phyloP scores from a whole-genome alignment of 768 basidiomycete genomes.

The Pulveroboletus sp. region DNA sequence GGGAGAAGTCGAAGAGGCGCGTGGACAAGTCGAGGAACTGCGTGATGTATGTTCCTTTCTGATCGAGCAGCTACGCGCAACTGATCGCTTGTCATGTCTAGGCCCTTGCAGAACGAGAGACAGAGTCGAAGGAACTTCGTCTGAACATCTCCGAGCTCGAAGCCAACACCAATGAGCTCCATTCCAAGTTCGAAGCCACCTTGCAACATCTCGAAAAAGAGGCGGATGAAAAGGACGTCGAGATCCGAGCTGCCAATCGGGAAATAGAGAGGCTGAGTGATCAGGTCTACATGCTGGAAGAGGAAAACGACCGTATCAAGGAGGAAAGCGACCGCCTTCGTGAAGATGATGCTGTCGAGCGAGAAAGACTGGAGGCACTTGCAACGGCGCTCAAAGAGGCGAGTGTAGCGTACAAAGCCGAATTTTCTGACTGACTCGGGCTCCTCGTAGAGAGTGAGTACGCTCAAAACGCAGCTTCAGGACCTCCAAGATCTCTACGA shows the following conservation, averaged over 20 bases:
- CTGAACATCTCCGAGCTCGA: conserved; percentile 74
- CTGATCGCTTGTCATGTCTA: conserved; percentile 24
- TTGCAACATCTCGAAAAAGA: conserved; percentile 75
- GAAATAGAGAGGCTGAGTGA: conserved; percentile 80
- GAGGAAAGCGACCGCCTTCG: conserved; percentile 64
- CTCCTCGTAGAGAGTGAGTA: conserved; percentile 57
- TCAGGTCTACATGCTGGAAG: conserved; percentile 79
- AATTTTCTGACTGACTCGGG: not conserved
- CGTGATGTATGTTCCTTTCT: conserved; percentile 49
- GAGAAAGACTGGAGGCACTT: conserved; percentile 62
- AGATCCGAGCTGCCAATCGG: conserved; percentile 65
- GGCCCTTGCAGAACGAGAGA: conserved; percentile 75
- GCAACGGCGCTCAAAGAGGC: conserved; percentile 79
- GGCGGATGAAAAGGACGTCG: conserved; percentile 72
- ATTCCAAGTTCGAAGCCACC: conserved; percentile 68
- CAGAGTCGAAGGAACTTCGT: conserved; percentile 70
- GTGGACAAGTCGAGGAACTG: conserved; percentile 74
- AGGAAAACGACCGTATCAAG: conserved; percentile 72
- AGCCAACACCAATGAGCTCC: conserved; percentile 62
- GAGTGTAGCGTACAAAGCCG: conserved; percentile 7
- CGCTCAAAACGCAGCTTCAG: conserved; percentile 60
- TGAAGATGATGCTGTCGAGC: conserved; percentile 71
- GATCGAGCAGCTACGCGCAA: not conserved
- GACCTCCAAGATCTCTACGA: conserved; percentile 66
- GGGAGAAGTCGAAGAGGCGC: conserved; percentile 79